phyloP scores from a whole-genome alignment of 805 yeast genomes.

The Tetrapisispora arboricola region DNA sequence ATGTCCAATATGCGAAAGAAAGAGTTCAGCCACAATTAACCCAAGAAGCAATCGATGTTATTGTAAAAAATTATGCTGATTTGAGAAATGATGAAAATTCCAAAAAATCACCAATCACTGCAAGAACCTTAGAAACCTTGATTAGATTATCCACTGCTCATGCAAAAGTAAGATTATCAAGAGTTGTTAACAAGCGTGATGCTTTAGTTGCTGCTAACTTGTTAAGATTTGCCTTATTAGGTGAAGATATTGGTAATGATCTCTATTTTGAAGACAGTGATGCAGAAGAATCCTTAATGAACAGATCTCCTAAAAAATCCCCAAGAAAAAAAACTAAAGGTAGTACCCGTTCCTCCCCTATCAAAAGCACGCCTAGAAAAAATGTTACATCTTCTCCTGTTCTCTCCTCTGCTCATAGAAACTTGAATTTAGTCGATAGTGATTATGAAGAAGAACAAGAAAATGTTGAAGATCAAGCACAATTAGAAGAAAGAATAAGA shows the following conservation, averaged over 20 bases:
- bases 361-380: slow-evolving; percentile 11
- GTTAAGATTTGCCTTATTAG: slow-evolving; percentile 72
- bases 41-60: slow-evolving; percentile 64
- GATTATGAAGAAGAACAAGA: slow-evolving; percentile 24
- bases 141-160: slow-evolving; percentile 94
- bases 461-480: slow-evolving; percentile 11
- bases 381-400: neutral
- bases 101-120: slow-evolving; percentile 88
- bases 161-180: slow-evolving; percentile 86
- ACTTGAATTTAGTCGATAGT: slow-evolving; percentile 22
- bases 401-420: slow-evolving; percentile 11
- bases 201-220: slow-evolving; percentile 80
- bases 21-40: slow-evolving; percentile 76
- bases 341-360: slow-evolving; percentile 13
- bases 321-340: slow-evolving; percentile 23
- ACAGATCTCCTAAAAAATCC: slow-evolving; percentile 24
- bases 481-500: slow-evolving; percentile 13
- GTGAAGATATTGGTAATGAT: slow-evolving; percentile 26
- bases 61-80: slow-evolving; percentile 69
- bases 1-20: slow-evolving; percentile 87
- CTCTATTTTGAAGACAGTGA: slow-evolving; percentile 15
- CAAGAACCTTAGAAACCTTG: slow-evolving; percentile 94
- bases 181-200: slow-evolving; percentile 62
- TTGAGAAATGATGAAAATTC: slow-evolving; percentile 76
- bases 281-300: slow-evolving; percentile 9